Base-by-base conservation (phyloP, 1,284 basidiomycete genomes). In the Austroboletus sp. region DNA sequence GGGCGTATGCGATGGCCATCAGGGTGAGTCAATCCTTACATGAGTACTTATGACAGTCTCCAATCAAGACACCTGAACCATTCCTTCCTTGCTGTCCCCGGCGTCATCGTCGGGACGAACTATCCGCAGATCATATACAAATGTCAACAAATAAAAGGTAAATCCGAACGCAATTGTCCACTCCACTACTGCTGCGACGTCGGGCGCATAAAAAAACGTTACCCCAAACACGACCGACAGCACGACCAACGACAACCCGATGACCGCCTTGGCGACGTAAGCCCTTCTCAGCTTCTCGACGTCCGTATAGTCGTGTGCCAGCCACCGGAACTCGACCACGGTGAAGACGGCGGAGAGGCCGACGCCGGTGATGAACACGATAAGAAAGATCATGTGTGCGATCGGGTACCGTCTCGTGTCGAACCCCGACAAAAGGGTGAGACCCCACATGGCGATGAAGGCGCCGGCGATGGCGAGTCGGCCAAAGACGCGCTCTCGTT, bases 141-240 rank as follows among this genome's bases (percentile, higher is more conserved):
- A 86, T 0, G 81, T 81, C 45, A 84, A 65, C 32, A 86, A 63
- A 61, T 83, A 86, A 51, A 84, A 72, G 4, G 80, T 81, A 58
- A 79, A 87, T 8, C 81, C 78, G 50, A 87, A 81, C 2, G 76
- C 72, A 47, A 88, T 85, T 1, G 64, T 62, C 85, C 85, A 88
- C 61, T 88, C 85, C 3, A 88, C 57, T 42, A 86, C 63, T 8
- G 77, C 81, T 59, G 77, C 81, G 3, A 69, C 75, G 48, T 80
- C 64, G 2, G 53, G 54, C 0, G 65, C 70, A 8, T 60, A 54
- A 53, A 67, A 80, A 4, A 84, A 57, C 9, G 74, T 58, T 16
- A 77, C 60, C 0, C 69, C 81, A 57, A 87, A 86, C 3, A 70
- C 79, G 51, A 85, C 74, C 13, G 80, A 76, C 32, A 82, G 67